These are phyloP conservation scores for Leccinum huronense DNA, from an alignment of 1,284 basidiomycete genomes.

Conservation along the genomic window DNA sequence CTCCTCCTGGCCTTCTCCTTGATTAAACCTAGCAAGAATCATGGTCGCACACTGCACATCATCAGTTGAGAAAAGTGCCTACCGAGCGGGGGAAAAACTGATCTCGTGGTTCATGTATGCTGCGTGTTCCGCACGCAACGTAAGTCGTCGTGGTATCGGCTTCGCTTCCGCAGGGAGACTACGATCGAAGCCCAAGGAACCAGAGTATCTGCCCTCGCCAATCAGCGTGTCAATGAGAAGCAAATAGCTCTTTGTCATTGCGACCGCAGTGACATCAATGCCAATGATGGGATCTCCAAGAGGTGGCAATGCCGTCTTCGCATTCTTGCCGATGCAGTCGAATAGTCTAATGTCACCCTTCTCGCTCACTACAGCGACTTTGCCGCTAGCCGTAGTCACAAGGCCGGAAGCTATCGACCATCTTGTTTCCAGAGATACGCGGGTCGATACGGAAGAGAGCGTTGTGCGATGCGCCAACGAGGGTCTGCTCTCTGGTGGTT, in stretches of 20 bases:
- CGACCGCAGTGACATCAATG: slow-evolving; percentile 93
- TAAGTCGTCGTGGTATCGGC: slow-evolving; percentile 87
- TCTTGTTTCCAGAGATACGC: slow-evolving; percentile 84
- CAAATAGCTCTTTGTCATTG: slow-evolving; percentile 94
- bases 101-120: slow-evolving; percentile 93
- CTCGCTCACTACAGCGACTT: slow-evolving; percentile 90
- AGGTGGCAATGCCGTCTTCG: slow-evolving; percentile 97
- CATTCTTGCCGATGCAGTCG: slow-evolving; percentile 97
- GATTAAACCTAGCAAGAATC: slow-evolving; percentile 74
- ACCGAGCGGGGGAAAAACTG: slow-evolving; percentile 90
- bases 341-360: slow-evolving; percentile 98
- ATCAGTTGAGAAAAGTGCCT: slow-evolving; percentile 19
- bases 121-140: slow-evolving; percentile 89
- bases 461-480: slow-evolving; percentile 92
- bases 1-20: slow-evolving; percentile 82
- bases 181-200: slow-evolving; percentile 88
- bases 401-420: slow-evolving; percentile 91
- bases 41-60: slow-evolving; percentile 1
- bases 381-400: slow-evolving; percentile 83
- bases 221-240: slow-evolving; percentile 96
- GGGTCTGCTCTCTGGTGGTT: slow-evolving; percentile 89
- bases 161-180: slow-evolving; percentile 95
- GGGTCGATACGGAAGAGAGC: slow-evolving; percentile 98
- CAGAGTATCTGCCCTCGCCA: slow-evolving; percentile 86
- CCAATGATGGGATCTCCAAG: slow-evolving; percentile 95